Conservation (phyloP, 1,284 basidiomycete genomes). For the Heterobasidion occidentale region DNA sequence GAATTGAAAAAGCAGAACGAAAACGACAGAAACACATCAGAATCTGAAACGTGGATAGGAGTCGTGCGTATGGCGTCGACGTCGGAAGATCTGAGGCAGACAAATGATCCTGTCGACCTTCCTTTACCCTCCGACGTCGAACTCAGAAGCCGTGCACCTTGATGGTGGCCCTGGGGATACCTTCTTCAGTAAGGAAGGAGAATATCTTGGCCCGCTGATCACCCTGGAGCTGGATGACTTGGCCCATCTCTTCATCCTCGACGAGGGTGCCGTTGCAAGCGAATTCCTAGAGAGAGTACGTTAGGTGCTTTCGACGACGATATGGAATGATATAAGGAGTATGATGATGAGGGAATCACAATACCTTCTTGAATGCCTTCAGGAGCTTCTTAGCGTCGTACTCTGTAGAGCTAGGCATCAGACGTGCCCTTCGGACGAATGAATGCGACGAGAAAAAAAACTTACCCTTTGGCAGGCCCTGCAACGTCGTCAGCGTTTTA, state of each 20-base stretch:
- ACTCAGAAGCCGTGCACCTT: constrained; percentile 83
- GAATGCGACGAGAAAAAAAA: constrained; percentile 8
- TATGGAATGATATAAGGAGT: neutral
- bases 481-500: constrained; percentile 97
- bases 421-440: constrained; percentile 3
- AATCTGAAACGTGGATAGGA: neutral
- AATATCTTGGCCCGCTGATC: constrained; percentile 94
- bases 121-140: neutral
- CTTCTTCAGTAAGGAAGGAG: constrained; percentile 77
- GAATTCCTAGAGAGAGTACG: constrained; percentile 64
- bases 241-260: constrained; percentile 93
- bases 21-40: constrained; percentile 4
- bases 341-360: constrained; percentile 1
- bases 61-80: constrained; percentile 1
- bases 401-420: constrained; percentile 39
- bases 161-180: constrained; percentile 65
- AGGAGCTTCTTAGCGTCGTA: constrained; percentile 98
- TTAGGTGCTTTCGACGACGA: constrained; percentile 2
- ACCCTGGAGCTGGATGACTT: constrained; percentile 98
- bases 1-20: neutral
- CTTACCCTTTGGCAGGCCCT: constrained; percentile 90
- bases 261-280: constrained; percentile 99
- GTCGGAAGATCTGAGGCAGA: neutral
- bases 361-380: constrained; percentile 96
- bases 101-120: neutral